Conservation (phyloP, 1,284 basidiomycete genomes). For the Sporisorium sorghi region DNA sequence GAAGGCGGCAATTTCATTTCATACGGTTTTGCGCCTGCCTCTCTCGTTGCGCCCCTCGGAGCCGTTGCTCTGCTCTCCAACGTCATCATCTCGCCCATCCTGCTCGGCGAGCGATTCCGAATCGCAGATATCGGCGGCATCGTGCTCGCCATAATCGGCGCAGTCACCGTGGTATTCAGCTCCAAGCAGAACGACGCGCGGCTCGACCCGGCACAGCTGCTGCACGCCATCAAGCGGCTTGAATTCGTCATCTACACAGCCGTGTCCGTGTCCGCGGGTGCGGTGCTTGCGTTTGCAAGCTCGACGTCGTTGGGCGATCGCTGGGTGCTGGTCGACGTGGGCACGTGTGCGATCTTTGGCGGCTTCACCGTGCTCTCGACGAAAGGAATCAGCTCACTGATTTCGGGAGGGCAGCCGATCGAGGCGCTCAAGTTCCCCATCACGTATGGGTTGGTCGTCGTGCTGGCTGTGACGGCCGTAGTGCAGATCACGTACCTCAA, state of each 20-base stretch:
- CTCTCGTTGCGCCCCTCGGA: slow-evolving; percentile 92
- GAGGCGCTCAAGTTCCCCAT: slow-evolving; percentile 60
- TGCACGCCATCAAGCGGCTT: slow-evolving; percentile 52
- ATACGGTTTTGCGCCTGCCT: slow-evolving; percentile 89
- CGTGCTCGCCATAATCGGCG: slow-evolving; percentile 62
- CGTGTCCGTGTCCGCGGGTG: slow-evolving; percentile 34
- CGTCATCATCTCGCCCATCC: slow-evolving; percentile 89
- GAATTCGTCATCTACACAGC: slow-evolving; percentile 63
- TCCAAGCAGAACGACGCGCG: slow-evolving; percentile 72
- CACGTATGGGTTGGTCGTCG: slow-evolving; percentile 71
- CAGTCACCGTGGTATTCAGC: slow-evolving; percentile 79
- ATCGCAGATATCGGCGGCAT: slow-evolving; percentile 85
- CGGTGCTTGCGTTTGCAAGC: slow-evolving; percentile 47
- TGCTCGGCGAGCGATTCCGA: slow-evolving; percentile 72
- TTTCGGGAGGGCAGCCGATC: slow-evolving; percentile 51
- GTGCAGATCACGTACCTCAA: slow-evolving; percentile 93
- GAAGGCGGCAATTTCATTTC: slow-evolving; percentile 87
- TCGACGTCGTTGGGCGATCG: slow-evolving; percentile 77
- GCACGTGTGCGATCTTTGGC: slow-evolving; percentile 88
- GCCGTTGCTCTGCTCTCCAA: slow-evolving; percentile 88
- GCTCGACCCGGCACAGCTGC: slow-evolving; percentile 55
- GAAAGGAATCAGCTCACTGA: slow-evolving; percentile 87
- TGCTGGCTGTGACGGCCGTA: slow-evolving; percentile 82
- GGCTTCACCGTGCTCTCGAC: slow-evolving; percentile 85
- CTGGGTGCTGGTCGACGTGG: slow-evolving; percentile 86